These are phyloP conservation scores for Colletotrichum scovillei DNA, from an alignment of 2,329 filamentous ascomycete genomes.

Conservation along the genomic window DNA sequence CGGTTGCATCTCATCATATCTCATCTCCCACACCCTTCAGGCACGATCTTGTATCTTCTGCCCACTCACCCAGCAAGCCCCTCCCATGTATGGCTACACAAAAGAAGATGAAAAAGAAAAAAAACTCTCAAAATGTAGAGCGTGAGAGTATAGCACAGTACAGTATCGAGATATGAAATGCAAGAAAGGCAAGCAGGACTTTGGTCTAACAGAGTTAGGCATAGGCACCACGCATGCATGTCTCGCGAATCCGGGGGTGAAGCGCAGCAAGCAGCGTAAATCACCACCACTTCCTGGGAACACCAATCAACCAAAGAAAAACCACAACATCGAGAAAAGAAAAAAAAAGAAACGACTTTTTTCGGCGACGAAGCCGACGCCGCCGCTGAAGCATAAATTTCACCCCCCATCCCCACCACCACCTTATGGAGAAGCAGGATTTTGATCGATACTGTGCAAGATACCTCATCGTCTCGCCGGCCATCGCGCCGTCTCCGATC, in stretches of 20 bases:
- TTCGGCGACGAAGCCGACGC: neutral
- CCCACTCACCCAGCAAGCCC: neutral
- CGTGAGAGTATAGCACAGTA: too few relatives aligned
- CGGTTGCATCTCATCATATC: neutral
- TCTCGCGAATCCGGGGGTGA: neutral
- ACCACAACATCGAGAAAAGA: too few relatives aligned
- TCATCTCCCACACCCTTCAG: neutral
- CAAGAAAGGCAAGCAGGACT: neutral
- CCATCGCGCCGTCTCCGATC: neutral
- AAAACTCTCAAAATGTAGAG: neutral
- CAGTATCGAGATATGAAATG: neutral
- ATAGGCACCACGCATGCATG: neutral
- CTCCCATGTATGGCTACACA: neutral
- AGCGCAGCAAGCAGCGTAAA: neutral
- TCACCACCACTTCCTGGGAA: neutral
- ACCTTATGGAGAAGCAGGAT: neutral
- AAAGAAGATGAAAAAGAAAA: neutral
- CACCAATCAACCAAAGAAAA: too few relatives aligned
- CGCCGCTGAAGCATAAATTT: neutral
- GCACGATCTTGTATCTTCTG: neutral
- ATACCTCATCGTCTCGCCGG: neutral
- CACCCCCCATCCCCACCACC: too few relatives aligned
- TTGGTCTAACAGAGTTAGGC: neutral
- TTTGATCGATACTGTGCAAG: neutral
- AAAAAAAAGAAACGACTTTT: neutral